These are phyloP conservation scores for Coemansia sp. DNA, from an alignment of 192 early-diverging fungal genomes.

Conservation along the genomic window DNA sequence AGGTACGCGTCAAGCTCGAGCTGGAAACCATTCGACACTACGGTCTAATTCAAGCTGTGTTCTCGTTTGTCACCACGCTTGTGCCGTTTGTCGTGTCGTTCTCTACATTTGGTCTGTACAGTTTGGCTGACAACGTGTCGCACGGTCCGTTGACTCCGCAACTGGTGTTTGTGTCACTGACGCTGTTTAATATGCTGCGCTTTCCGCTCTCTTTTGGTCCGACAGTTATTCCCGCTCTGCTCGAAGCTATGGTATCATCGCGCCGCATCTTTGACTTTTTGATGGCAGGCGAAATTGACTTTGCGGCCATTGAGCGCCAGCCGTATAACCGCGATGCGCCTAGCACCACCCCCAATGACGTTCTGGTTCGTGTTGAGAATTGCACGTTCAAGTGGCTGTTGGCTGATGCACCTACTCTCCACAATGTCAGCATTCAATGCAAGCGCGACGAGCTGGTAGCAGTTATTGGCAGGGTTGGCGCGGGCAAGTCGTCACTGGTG, in stretches of 20 bases:
- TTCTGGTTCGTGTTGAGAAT: slow-evolving; percentile 26
- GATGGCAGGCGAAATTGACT: slow-evolving; percentile 47
- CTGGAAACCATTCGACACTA: slow-evolving; percentile 42
- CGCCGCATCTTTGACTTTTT: slow-evolving; percentile 42
- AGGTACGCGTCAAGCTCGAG: slow-evolving; percentile 41
- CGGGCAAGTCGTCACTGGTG: slow-evolving; percentile 65
- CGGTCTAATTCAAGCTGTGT: slow-evolving; percentile 32
- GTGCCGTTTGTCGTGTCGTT: slow-evolving; percentile 52
- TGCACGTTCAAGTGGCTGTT: slow-evolving; percentile 60
- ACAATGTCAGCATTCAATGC: slow-evolving; percentile 47
- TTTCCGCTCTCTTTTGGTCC: slow-evolving; percentile 38
- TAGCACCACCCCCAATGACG: slow-evolving; percentile 14
- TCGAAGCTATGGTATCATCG: slow-evolving; percentile 43
- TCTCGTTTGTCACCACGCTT: slow-evolving; percentile 47
- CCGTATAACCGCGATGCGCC: slow-evolving; percentile 45
- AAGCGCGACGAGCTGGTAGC: slow-evolving; percentile 57
- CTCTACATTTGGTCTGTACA: slow-evolving; percentile 49
- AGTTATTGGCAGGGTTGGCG: slow-evolving; percentile 64
- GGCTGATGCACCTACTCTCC: slow-evolving; percentile 33
- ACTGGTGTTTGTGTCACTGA: slow-evolving; percentile 55
- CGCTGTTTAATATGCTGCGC: slow-evolving; percentile 53
- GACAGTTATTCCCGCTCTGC: slow-evolving; percentile 31
- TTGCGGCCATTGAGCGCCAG: slow-evolving; percentile 25
- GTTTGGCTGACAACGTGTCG: slow-evolving; percentile 27
- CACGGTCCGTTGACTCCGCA: slow-evolving; percentile 53